These are phyloP conservation scores for Fusarium albosuccineum DNA, from an alignment of 2,329 filamentous ascomycete genomes.

Conservation along the genomic window DNA sequence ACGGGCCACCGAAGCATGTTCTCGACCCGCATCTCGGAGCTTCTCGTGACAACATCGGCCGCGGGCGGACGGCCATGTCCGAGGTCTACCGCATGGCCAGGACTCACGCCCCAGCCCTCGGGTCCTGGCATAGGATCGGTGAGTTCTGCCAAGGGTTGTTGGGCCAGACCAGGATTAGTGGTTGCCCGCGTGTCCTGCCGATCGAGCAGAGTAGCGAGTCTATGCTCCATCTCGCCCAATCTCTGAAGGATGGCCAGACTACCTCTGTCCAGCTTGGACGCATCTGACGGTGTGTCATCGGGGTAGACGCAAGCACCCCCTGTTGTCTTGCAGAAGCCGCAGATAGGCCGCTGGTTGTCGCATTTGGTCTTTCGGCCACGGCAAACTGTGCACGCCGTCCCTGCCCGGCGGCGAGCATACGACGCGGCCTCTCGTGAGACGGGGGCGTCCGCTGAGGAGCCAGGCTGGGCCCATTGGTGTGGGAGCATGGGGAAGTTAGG, in stretches of 20 bases:
- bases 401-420: constrained; percentile 18
- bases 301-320: constrained; percentile 37
- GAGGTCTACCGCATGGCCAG: no score
- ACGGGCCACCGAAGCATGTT: constrained; percentile 23
- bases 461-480: background rate
- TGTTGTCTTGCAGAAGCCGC: constrained; percentile 36
- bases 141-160: no score
- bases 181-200: background rate
- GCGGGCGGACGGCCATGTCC: constrained; percentile 9
- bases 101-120: no score
- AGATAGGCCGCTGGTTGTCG: constrained; percentile 35
- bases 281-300: constrained; percentile 28
- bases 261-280: constrained; percentile 38
- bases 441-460: background rate
- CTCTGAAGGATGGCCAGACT: constrained; percentile 37
- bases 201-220: constrained; percentile 14
- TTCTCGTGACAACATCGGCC: constrained; percentile 27
- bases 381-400: constrained; percentile 30
- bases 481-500: no score
- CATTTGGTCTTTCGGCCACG: constrained; percentile 38
- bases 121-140: no score
- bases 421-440: background rate
- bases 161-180: no score
- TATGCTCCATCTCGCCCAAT: constrained; percentile 31
- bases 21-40: constrained; percentile 30